A percentile compares a stretch with the other conserved stretches of the same genome.
Evolutionary conservation across 2,329 filamentous ascomycete species (phyloP).

Genomic region (Xylariaceae sp.): DNA sequence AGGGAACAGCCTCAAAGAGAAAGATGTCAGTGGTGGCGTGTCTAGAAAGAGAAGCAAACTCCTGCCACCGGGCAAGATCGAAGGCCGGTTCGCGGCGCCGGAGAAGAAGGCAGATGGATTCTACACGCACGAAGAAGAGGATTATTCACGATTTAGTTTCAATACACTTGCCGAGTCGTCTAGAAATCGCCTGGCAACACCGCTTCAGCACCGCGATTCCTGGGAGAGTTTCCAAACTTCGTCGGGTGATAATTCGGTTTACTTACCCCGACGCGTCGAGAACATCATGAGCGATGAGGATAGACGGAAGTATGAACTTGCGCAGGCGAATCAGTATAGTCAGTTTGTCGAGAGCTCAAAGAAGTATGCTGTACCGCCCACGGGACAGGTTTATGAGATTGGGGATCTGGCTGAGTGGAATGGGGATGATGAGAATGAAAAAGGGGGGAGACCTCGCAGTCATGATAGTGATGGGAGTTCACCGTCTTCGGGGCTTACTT

Average conservation of each 20-base stretch:
- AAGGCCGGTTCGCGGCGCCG: constrained; percentile 74
- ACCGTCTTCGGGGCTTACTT: constrained; percentile 9
- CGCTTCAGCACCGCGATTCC: constrained; percentile 58
- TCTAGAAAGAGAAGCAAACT: constrained; percentile 54
- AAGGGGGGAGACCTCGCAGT: constrained; percentile 19
- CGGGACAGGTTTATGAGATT: constrained; percentile 48
- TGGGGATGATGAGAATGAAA: constrained; percentile 16
- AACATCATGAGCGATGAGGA: constrained; percentile 78
- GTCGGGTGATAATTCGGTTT: constrained; percentile 57
- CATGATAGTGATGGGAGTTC: constrained; percentile 20
- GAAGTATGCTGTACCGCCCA: constrained; percentile 34
- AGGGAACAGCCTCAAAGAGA: constrained; percentile 26
- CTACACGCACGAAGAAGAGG: constrained; percentile 65
- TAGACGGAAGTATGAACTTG: constrained; percentile 66
- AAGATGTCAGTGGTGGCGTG: constrained; percentile 37
- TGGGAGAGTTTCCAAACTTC: constrained; percentile 64
- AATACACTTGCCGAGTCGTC: constrained; percentile 29
- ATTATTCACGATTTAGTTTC: constrained; percentile 62
- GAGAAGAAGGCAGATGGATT: constrained; percentile 64
- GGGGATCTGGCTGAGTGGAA: constrained; percentile 41
- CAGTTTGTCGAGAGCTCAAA: constrained; percentile 32
- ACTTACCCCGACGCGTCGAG: constrained; percentile 65
- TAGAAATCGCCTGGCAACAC: constrained; percentile 42
- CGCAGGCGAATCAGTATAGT: constrained; percentile 52
- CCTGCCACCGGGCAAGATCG: constrained; percentile 68